Evolutionary conservation across 2,329 filamentous ascomycete genomes (phyloP), one percentile per base, ranked within the genome.

Genomic region (Aspergillus thermomutatus): DNA sequence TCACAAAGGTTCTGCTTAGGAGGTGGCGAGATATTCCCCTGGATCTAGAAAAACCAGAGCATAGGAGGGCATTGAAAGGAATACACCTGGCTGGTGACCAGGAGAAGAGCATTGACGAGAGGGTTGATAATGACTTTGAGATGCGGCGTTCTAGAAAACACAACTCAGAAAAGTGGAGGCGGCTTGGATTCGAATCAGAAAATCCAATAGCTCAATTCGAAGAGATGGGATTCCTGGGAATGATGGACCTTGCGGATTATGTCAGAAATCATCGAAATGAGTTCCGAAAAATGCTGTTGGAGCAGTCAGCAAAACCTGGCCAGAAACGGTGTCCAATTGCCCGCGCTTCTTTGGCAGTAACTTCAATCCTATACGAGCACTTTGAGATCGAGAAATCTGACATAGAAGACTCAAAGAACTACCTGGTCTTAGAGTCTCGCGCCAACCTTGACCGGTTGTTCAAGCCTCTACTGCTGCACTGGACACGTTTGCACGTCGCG

Each of bases 191-290:
- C 67, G 89, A 94, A 72, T 88, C 89, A 0, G 94, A 99, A 74
- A 92, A 85, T 64, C 94, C 94, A 3, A 87, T 87, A 0, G 82
- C 83, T 66, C 94, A 99, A 65, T 97, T 99, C 69, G 87, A 91
- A 21, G 80, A 85, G 41, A 89, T 90, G 27, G 94, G 94, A 0
- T 97, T 92, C 71, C 76, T 99, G 53, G 94, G 94, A 27, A 91
- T 99, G 85, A 97, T 99, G 92, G 94, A 99, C 72, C 76, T 99
- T 67, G 91, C 92, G 2, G 92, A 97, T 73, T 99, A 91, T 71
- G 91, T 96, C 50, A 85, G 89, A 68, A 96, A 92, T 70, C 88
- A 96, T 69, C 91, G 96, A 72, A 92, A 97, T 69, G 86, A 86
- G 10, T 97, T 96, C 65, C 92, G 96, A 71, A 97, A 96, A 76